Base-by-base conservation (phyloP, 805 yeast species). In the Spencermartinsiella europaea region DNA sequence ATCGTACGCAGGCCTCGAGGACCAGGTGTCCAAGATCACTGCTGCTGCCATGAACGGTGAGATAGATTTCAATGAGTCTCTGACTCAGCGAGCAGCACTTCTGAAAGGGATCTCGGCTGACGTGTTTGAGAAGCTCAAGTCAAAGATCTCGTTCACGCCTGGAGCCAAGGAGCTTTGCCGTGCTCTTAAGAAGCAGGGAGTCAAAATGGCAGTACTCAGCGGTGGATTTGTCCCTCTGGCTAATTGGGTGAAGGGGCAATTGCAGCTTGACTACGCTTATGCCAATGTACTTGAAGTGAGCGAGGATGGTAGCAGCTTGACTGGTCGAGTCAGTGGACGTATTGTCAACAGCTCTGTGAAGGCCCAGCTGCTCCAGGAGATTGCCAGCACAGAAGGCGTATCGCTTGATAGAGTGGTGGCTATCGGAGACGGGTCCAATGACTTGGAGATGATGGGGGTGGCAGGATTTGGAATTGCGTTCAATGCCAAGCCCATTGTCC, bases 371-470 rank as follows among this genome's bases (percentile, higher is more conserved):
- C 69, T 93, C 40, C 65, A 72, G 40, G 75, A 79, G 47, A 64
- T 67, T 36, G 71, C 72, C 10, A 42, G 40, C 2, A 55, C 56
- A 42, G 67, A 67, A 40, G 44, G 40, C 12, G 53, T 67, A n/a
- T 56, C 56, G 2, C 49, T 64, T 7, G 52, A 47, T n/a, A 39
- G 72, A 3, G 81, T 83, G 1, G 82, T 85, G 39, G 96, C 96
- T 41, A 85, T 91, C 34, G 98, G 98, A 33, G 98, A 93, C 63
- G 99, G 99, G 34, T 96, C 98, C 20, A 93, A 93, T 60, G 99
- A 93, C 67, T 70, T 93, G 60, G 76, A 77, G 38, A 95, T 95
- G 89, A 93, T 93, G 98, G 76, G 71, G 1, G 78, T 68, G 12
- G 96, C 96, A 2, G 98, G 98, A 0, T 85, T 80, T 62, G 99